Base-by-base conservation (phyloP, 345 rosid genomes). In the Carallia brachiata region DNA sequence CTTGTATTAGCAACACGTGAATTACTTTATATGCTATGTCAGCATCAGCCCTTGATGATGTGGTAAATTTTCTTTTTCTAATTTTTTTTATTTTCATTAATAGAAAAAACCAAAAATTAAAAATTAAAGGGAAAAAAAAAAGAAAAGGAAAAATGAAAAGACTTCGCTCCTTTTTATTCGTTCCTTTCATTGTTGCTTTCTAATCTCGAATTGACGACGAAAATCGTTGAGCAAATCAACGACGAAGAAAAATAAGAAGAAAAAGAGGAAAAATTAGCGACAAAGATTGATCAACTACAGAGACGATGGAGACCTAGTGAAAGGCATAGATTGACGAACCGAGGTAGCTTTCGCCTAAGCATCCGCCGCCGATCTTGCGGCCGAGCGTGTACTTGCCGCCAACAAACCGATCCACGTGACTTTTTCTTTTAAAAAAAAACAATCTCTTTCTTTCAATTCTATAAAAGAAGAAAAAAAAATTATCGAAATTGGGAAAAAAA, bases 301-400 rank as follows among this genome's bases (percentile, higher is more conserved):
- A 36, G 27, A 57, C 23, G 23, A 23, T 36, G 23, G 15, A 12
- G 15, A 18, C 15, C 40, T 18, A 28, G 19, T 36, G 18, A 61
- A 54, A 53, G 23, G 23, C 23, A 23, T 23, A 23, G 23, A 23
- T 23, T 23, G 59, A 85, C 82, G 18, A n/a, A 93, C 98, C 98
- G 23, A 89, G 92, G 78, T 67, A 91, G 65, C 91, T 93, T 82
- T 93, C 97, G 52, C 98, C 98, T 73, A 90, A 93, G 44, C 97
- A 93, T 78, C 98, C 98, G 71, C 93, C 83, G 73, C 98, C 98
- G 87, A 93, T 93, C 86, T 88, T 94, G 28, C 96, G 89, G 53
- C 94, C 97, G 66, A 91, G 94, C 86, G 89, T 91, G 78, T 76
- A 91, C 80, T 93, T 93, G 69, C 91, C 92, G 56, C 98, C 97